Conservation (phyloP, 441 rosid genomes). For the Dalechampia spathulata region DNA sequence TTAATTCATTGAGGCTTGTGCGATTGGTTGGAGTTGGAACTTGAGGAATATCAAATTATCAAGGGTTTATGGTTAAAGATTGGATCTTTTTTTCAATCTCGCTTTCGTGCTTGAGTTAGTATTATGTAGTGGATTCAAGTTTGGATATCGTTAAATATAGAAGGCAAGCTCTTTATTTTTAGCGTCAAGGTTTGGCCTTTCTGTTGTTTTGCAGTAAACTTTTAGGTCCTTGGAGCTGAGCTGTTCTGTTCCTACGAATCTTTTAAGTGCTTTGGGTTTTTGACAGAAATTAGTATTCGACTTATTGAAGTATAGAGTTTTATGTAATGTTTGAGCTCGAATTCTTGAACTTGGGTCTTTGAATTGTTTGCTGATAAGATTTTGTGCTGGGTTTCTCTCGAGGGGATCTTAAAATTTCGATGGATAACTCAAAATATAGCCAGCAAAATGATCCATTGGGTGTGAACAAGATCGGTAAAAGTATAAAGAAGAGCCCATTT, state of each 20-base stretch:
- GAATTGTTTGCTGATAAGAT: slow-evolving; percentile 6
- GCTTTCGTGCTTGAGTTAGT: neutral
- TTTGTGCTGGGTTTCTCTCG: neutral
- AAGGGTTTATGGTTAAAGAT: neutral
- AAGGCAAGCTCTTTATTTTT: slow-evolving; percentile 6
- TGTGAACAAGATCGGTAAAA: slow-evolving; percentile 78
- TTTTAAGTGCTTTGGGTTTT: slow-evolving; percentile 6
- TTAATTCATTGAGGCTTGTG: neutral
- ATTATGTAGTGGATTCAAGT: slow-evolving; percentile 3
- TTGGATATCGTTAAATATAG: neutral
- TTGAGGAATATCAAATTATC: neutral
- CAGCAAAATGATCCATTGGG: slow-evolving; percentile 66
- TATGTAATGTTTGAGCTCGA: neutral
- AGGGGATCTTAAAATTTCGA: slow-evolving; percentile 20
- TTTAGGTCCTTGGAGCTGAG: slow-evolving; percentile 6
- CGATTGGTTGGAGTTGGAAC: too few relatives aligned
- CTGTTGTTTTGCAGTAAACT: slow-evolving; percentile 9
- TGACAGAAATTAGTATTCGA: neutral
- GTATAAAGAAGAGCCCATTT: slow-evolving; percentile 66
- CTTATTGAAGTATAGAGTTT: slow-evolving; percentile 1
- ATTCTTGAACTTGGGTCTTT: slow-evolving; percentile 2
- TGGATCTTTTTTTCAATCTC: neutral
- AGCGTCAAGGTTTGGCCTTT: slow-evolving; percentile 12
- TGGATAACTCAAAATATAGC: slow-evolving; percentile 75
- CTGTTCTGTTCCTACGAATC: neutral